Percentiles rank a stretch among this genome's conserved stretches.
These are phyloP conservation scores for Boletus rufocinnamomeus DNA, from an alignment of 768 basidiomycete genomes.

Conservation along the genomic window DNA sequence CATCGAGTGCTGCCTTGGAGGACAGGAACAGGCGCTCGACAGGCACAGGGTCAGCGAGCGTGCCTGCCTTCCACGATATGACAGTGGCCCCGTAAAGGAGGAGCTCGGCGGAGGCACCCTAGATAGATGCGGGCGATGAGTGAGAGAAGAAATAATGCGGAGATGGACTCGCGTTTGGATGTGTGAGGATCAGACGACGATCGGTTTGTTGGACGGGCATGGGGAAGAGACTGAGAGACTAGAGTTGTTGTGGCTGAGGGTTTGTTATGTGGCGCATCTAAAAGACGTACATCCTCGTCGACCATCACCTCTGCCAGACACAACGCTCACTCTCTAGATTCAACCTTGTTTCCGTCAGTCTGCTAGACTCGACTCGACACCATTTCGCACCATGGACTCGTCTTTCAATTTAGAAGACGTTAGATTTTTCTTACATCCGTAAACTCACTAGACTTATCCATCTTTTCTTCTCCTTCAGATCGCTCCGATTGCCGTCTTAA, in stretches of 20 bases:
- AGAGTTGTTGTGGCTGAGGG: conserved; percentile 7
- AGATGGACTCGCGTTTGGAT: conserved; percentile 54
- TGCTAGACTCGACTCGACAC: neutral
- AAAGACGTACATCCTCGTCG: conserved; percentile 8
- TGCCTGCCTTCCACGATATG: conserved; percentile 76
- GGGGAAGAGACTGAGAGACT: neutral
- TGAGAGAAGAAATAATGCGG: neutral
- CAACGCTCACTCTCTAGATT: neutral
- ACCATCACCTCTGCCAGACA: neutral
- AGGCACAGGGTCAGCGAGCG: conserved; percentile 36
- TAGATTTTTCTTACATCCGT: conserved; percentile 27
- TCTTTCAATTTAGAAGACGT: conserved; percentile 72
- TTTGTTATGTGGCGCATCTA: conserved; percentile 24
- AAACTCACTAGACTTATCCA: conserved; percentile 18
- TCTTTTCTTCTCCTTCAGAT: conserved; percentile 49
- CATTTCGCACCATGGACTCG: conserved; percentile 56
- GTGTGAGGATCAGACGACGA: conserved; percentile 51
- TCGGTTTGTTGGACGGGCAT: conserved; percentile 60
- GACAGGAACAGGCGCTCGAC: conserved; percentile 82
- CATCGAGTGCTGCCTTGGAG: conserved; percentile 75
- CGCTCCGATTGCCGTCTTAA: conserved; percentile 93
- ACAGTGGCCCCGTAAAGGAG: conserved; percentile 85
- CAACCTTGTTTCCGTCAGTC: neutral
- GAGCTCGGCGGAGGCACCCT: conserved; percentile 70
- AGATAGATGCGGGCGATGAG: neutral